These are phyloP conservation scores for Pseudozyma tsukubaensis DNA, from an alignment of 1,284 basidiomycete species.

Conservation along the genomic window DNA sequence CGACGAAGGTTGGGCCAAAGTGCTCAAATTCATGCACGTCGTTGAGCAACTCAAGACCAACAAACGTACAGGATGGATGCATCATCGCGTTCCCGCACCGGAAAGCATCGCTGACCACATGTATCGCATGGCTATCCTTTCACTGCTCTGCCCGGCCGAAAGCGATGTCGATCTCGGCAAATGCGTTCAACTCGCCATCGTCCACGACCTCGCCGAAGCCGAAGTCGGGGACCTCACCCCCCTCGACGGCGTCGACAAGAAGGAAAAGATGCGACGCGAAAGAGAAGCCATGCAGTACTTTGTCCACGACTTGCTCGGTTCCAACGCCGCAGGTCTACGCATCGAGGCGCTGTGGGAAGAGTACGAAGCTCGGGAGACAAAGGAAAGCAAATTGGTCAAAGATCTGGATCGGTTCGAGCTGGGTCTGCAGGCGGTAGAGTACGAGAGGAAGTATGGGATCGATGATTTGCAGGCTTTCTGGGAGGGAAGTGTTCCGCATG, in stretches of 20 bases:
- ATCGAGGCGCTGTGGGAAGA: slow-evolving; percentile 89
- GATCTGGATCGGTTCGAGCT: slow-evolving; percentile 95
- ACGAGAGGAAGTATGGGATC: slow-evolving; percentile 58
- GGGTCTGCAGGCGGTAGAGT: slow-evolving; percentile 76
- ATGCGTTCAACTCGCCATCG: slow-evolving; percentile 87
- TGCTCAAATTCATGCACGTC: slow-evolving; percentile 64
- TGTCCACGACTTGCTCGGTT: slow-evolving; percentile 86
- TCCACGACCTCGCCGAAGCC: slow-evolving; percentile 96
- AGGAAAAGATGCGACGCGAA: slow-evolving; percentile 83
- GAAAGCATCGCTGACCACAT: slow-evolving; percentile 91
- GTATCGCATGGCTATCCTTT: slow-evolving; percentile 94
- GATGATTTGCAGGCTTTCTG: slow-evolving; percentile 66
- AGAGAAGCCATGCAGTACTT: slow-evolving; percentile 93
- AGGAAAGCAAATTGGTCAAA: slow-evolving; percentile 92
- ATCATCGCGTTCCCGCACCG: slow-evolving; percentile 60
- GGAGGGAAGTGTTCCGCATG: slow-evolving; percentile 44
- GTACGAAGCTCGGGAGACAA: slow-evolving; percentile 84
- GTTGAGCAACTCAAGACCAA: slow-evolving; percentile 65
- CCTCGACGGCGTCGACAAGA: slow-evolving; percentile 83
- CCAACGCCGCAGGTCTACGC: slow-evolving; percentile 79
- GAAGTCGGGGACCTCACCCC: slow-evolving; percentile 96
- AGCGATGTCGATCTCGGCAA: slow-evolving; percentile 75
- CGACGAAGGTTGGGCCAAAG: slow-evolving; percentile 47
- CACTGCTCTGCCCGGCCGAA: slow-evolving; percentile 78
- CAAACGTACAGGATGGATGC: slow-evolving; percentile 66